These are phyloP conservation scores for Fusarium sp. DNA, from an alignment of 2,329 filamentous ascomycete species.

Conservation along the genomic window DNA sequence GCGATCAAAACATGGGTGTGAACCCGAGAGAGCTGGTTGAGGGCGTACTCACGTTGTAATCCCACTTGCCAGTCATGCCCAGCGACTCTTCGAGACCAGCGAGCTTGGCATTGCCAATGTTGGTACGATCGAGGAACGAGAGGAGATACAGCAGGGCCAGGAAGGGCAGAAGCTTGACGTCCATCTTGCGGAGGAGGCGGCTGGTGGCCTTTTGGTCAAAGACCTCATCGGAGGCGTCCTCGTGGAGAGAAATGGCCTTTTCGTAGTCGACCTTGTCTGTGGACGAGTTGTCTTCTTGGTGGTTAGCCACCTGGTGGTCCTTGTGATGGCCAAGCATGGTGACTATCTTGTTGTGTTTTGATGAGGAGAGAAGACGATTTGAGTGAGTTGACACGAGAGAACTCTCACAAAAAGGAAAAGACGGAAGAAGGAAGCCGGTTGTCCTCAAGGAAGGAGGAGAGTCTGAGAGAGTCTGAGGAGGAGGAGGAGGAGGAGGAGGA, in stretches of 20 bases:
- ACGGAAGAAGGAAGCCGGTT: slow-evolving; percentile 2
- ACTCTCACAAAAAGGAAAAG: not conserved
- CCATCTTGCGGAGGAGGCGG: slow-evolving; percentile 61
- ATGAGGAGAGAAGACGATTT: not conserved
- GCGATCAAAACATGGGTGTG: not conserved
- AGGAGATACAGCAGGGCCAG: slow-evolving; percentile 67
- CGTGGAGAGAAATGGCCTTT: slow-evolving; percentile 41
- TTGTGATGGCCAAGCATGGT: slow-evolving; percentile 32
- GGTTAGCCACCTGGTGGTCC: slow-evolving; percentile 18
- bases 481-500: slow-evolving; percentile 31
- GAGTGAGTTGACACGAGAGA: not conserved
- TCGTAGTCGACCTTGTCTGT: slow-evolving; percentile 44
- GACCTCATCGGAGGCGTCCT: slow-evolving; percentile 36
- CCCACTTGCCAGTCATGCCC: slow-evolving; percentile 47
- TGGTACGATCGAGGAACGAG: slow-evolving; percentile 57
- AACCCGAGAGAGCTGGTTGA: not conserved
- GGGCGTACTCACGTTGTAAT: slow-evolving; percentile 46
- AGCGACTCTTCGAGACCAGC: slow-evolving; percentile 58
- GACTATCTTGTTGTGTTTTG: slow-evolving; percentile 1
- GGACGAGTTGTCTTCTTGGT: slow-evolving; percentile 39
- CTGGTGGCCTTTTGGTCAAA: slow-evolving; percentile 55
- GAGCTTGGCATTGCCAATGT: slow-evolving; percentile 66
- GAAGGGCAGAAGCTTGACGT: slow-evolving; percentile 66
- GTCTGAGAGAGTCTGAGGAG: slow-evolving; percentile 31
- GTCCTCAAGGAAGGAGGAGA: slow-evolving; percentile 22